Evolutionary conservation across 2,329 filamentous ascomycete genomes (phyloP).

Genomic region (Penicillium expansum): DNA sequence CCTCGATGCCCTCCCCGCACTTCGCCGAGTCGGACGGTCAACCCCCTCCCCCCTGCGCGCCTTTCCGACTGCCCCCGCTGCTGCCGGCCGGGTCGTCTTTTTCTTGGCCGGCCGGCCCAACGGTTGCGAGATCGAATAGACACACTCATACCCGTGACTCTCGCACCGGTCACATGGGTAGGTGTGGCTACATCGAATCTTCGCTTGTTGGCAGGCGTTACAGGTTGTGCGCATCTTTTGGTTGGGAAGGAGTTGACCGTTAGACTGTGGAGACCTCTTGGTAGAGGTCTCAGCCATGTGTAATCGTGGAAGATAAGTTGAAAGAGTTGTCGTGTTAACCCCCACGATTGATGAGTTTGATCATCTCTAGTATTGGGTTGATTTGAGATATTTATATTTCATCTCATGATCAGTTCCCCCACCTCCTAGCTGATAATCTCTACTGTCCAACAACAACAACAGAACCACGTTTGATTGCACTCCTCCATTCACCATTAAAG

Average conservation of each 20-base stretch:
- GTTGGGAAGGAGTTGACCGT: conserved; percentile 28
- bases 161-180: conserved; percentile 36
- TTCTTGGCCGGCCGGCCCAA: conserved; percentile 37
- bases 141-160: conserved; percentile 35
- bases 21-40: neutral
- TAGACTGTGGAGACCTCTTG: neutral
- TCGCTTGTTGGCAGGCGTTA: conserved; percentile 41
- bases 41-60: neutral
- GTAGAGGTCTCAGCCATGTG: neutral
- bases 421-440: neutral
- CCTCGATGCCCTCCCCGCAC: neutral
- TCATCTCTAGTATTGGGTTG: neutral
- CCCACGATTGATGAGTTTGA: neutral
- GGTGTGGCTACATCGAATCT: conserved; percentile 38
- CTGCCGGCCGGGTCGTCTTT: conserved; percentile 13
- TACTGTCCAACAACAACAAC: neutral
- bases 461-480: conserved; percentile 1
- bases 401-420: neutral
- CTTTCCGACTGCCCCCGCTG: neutral
- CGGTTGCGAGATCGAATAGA: conserved; percentile 38
- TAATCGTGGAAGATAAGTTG: neutral
- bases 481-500: neutral
- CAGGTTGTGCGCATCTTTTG: conserved; percentile 39
- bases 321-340: too few relatives aligned
- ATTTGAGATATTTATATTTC: neutral